Evolutionary conservation across 1,284 basidiomycete species (phyloP).

Genomic region (Austroboletus novae-zelandiae): DNA sequence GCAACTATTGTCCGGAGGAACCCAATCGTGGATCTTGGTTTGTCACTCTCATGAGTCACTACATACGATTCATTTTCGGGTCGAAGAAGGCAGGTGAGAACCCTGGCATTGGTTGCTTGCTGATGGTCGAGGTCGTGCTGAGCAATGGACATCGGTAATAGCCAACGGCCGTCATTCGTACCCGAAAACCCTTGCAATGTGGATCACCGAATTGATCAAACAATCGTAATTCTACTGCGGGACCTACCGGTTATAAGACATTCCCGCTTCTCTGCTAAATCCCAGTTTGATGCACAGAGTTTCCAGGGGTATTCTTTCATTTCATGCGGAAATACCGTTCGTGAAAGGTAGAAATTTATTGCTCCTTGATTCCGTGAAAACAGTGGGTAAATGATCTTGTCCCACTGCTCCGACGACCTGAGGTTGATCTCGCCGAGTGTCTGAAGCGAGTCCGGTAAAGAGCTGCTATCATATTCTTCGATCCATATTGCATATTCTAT

Average conservation of each 20-base stretch:
- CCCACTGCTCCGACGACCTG: conserved; percentile 36
- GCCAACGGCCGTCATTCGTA: conserved; percentile 4
- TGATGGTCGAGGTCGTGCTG: conserved; percentile 17
- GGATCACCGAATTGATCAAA: neutral
- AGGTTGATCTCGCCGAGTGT: conserved; percentile 34
- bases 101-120: conserved; percentile 32
- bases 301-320: conserved; percentile 47
- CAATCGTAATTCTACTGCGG: neutral
- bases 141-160: conserved; percentile 10
- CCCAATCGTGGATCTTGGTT: neutral
- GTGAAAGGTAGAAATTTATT: conserved; percentile 48
- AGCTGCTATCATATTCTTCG: neutral
- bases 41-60: neutral
- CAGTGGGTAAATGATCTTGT: conserved; percentile 31
- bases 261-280: conserved; percentile 37
- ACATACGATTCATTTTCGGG: conserved; percentile 42
- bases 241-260: conserved; percentile 1
- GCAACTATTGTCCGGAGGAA: neutral
- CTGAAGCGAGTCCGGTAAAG: conserved; percentile 28
- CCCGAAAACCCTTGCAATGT: conserved; percentile 7
- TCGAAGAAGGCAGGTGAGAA: conserved; percentile 44
- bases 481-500: conserved; percentile 46
- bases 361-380: too few species aligned
- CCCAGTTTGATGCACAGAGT: conserved; percentile 47
- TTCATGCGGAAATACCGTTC: conserved; percentile 28